These are phyloP conservation scores for Potentilla sterilis DNA, from an alignment of 306 rosid genomes.

Conservation along the genomic window DNA sequence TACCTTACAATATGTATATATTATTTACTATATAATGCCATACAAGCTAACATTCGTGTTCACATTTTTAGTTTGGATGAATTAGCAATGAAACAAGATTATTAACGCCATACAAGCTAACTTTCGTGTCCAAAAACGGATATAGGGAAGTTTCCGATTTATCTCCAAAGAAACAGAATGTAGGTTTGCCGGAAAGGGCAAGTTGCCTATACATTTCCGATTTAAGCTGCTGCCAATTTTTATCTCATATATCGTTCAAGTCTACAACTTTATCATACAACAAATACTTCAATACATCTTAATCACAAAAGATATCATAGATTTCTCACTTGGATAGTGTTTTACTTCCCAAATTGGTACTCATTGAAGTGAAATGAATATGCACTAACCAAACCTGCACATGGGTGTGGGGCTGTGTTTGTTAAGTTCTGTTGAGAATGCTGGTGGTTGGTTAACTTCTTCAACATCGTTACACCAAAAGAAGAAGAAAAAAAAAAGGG, in stretches of 20 bases:
- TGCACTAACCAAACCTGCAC: constrained; percentile 35
- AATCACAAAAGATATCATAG: neutral
- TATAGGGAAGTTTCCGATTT: neutral
- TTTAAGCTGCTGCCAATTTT: neutral
- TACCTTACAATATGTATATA: too few species aligned
- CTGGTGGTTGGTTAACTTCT: constrained; percentile 1
- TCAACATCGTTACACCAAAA: neutral
- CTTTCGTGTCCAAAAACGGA: too few species aligned
- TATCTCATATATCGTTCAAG: too few species aligned
- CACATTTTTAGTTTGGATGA: too few species aligned
- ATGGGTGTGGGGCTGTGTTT: constrained; percentile 48
- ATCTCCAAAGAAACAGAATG: neutral
- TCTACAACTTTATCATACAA: neutral
- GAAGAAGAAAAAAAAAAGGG: neutral
- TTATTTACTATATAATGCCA: too few species aligned
- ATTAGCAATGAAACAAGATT: too few species aligned
- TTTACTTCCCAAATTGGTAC: neutral
- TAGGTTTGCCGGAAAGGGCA: neutral
- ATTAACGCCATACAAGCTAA: too few species aligned
- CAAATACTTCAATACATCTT: neutral
- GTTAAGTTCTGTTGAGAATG: constrained; percentile 27
- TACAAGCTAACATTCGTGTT: neutral
- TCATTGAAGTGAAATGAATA: constrained; percentile 35
- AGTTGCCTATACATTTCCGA: neutral
- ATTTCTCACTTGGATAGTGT: neutral